Conservation (phyloP, 345 rosid species). For the Populus ilicifolia region DNA sequence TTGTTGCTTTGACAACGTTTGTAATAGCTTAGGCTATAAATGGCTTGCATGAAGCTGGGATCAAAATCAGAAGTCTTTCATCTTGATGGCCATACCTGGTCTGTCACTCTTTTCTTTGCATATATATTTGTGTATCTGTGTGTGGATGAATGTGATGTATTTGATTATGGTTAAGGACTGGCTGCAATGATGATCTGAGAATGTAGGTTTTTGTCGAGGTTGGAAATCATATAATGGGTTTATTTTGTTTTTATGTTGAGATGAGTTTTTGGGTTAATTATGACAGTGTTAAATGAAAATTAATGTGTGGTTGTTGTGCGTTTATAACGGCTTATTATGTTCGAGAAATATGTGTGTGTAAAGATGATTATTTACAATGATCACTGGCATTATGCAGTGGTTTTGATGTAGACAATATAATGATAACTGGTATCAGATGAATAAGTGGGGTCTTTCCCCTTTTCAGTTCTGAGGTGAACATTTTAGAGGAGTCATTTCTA, state of each 20-base stretch:
- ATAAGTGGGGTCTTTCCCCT: not conserved
- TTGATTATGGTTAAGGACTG: not conserved
- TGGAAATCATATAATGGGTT: not conserved
- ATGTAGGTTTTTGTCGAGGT: conserved; percentile 9
- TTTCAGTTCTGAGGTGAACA: not conserved
- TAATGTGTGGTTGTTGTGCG: not conserved
- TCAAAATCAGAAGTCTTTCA: conserved; percentile 81
- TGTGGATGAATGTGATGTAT: not conserved
- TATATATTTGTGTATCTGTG: not conserved
- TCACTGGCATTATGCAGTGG: not conserved
- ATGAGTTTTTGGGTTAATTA: not conserved
- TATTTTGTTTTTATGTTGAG: not conserved
- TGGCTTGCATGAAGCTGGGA: conserved; percentile 89
- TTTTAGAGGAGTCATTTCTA: not conserved
- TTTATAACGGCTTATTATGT: not conserved
- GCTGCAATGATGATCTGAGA: conserved; percentile 7
- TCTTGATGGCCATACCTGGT: conserved; percentile 71
- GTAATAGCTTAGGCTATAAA: conserved; percentile 20
- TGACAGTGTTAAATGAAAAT: not conserved
- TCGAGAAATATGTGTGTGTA: not conserved
- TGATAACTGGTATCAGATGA: not conserved
- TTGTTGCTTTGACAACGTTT: conserved; percentile 3
- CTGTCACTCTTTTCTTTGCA: conserved; percentile 7
- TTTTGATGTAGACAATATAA: not conserved
- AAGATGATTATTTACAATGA: not conserved